A percentile compares a stretch with the other conserved stretches of the same genome.
Conservation (phyloP, 257 asterid genomes). For the Solanum lycopersicoides region DNA sequence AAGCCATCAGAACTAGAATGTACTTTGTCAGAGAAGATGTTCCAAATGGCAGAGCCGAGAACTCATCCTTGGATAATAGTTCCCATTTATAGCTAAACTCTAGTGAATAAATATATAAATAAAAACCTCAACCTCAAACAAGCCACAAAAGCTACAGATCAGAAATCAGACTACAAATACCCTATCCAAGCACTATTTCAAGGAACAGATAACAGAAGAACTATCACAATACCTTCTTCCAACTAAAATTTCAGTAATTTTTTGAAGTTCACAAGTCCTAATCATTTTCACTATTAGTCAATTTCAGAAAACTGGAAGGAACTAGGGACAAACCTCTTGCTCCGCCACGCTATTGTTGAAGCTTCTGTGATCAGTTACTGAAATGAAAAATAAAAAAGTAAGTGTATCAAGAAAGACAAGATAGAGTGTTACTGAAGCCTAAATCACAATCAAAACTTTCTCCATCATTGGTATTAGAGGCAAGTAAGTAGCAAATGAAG, state of each 20-base stretch:
- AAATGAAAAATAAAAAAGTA: constrained; percentile 5
- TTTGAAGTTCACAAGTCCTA: background rate
- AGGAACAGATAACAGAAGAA: background rate
- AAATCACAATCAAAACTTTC: background rate
- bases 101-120: background rate
- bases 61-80: background rate
- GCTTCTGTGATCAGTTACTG: constrained; percentile 68
- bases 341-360: constrained; percentile 77
- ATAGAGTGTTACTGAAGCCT: background rate
- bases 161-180: background rate
- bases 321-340: constrained; percentile 46
- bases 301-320: background rate
- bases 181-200: background rate
- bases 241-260: background rate
- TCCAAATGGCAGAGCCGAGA: background rate
- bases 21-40: background rate
- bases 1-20: background rate
- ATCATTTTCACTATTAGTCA: background rate
- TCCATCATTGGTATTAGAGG: background rate
- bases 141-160: background rate
- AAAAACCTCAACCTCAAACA: background rate
- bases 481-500: background rate
- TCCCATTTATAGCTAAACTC: background rate
- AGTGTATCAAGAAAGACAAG: background rate
- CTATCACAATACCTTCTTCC: background rate